Percentiles rank a stretch among this genome's conserved stretches.
phyloP scores from a whole-genome alignment of 169 alveolate genomes.

The Eimeria brunetti region DNA sequence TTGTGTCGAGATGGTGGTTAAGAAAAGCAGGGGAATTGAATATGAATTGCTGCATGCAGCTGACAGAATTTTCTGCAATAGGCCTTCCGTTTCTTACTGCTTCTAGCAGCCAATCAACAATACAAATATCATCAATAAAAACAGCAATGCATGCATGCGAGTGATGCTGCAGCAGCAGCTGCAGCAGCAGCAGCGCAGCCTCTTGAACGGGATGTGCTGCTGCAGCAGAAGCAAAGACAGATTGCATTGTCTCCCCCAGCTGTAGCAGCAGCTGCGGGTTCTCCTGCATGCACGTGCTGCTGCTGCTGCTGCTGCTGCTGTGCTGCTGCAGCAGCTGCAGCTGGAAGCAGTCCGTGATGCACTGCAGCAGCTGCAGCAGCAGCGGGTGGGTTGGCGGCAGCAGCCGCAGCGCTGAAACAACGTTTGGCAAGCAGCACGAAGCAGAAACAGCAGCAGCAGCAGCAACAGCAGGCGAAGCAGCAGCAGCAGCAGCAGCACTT shows the following conservation, averaged over 20 bases:
- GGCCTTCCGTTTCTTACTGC: conserved; percentile 32
- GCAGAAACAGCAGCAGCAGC: not conserved
- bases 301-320: not conserved
- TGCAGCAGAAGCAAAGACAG: conserved; percentile 51
- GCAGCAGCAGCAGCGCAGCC: conserved; percentile 55
- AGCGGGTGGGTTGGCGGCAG: conserved; percentile 25
- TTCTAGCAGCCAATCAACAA: conserved; percentile 81
- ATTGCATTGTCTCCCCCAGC: conserved; percentile 68
- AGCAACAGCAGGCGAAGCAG: no score
- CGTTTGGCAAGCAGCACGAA: not conserved
- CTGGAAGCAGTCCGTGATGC: not conserved
- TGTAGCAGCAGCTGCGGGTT: conserved; percentile 14
- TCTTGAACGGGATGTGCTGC: conserved; percentile 16
- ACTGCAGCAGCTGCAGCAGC: not conserved
- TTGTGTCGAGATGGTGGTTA: conserved; percentile 61
- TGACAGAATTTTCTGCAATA: conserved; percentile 2
- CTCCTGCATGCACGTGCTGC: not conserved
- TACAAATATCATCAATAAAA: conserved; percentile 69
- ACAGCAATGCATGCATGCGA: not conserved
- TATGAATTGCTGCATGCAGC: conserved; percentile 55
- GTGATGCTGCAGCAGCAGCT: not conserved
- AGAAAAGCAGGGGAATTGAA: conserved; percentile 12
- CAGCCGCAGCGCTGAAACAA: conserved; percentile 6
- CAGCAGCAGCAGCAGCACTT: no score
- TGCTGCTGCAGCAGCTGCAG: not conserved